A percentile compares a stretch with the other conserved stretches of the same genome.
Conservation (phyloP, 2,329 filamentous ascomycete species). For the Amauroascus verrucosus region DNA sequence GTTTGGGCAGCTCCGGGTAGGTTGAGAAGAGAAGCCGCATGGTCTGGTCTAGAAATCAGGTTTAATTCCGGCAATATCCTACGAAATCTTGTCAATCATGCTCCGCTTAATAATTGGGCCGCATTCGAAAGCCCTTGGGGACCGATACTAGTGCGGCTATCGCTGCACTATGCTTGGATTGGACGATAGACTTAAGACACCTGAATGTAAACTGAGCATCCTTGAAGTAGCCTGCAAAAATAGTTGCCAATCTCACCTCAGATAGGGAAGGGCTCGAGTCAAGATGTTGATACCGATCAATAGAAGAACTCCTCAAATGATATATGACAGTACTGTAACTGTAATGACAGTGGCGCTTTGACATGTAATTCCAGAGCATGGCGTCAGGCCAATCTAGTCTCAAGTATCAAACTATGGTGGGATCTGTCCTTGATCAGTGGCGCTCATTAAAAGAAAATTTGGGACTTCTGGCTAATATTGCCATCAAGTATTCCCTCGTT, state of each 20-base stretch:
- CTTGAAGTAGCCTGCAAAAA: background rate
- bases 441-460: background rate
- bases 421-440: background rate
- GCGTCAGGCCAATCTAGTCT: background rate
- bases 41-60: background rate
- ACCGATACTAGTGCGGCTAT: background rate
- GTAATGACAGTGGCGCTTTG: constrained; percentile 1
- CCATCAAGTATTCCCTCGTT: background rate
- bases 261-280: background rate
- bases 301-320: background rate
- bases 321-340: background rate
- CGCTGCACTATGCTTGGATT: background rate
- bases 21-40: background rate
- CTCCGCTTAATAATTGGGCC: background rate
- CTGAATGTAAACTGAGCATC: background rate
- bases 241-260: background rate
- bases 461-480: background rate
- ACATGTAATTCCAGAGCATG: background rate
- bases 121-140: background rate
- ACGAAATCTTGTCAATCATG: background rate
- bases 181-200: background rate
- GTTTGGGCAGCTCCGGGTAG: background rate
- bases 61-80: background rate
- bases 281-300: background rate
- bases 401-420: background rate